Percentiles rank a stretch among this genome's conserved stretches.
Conservation (phyloP, 805 yeast genomes). For the Jamesozyma hellenica region DNA sequence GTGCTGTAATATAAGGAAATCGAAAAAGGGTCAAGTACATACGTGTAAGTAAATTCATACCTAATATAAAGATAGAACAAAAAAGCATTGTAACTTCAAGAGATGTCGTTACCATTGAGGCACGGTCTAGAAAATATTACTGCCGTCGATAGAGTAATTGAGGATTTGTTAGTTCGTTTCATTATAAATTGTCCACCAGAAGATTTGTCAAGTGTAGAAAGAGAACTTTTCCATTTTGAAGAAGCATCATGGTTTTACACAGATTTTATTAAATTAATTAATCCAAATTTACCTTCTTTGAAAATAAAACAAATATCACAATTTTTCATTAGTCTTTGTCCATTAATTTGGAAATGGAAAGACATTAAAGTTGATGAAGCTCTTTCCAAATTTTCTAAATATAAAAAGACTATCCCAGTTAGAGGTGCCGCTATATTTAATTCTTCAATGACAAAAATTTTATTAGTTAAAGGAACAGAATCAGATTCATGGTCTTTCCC, state of each 20-base stretch:
- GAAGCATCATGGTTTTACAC: conserved; percentile 98
- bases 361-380: conserved; percentile 70
- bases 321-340: conserved; percentile 56
- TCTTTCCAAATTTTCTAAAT: conserved; percentile 64
- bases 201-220: conserved; percentile 54
- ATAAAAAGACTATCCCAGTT: conserved; percentile 87
- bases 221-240: conserved; percentile 88
- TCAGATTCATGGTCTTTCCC: conserved; percentile 91
- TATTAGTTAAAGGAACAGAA: conserved; percentile 79
- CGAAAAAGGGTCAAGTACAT: too few species aligned
- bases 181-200: conserved; percentile 87
- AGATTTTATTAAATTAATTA: conserved; percentile 65
- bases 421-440: conserved; percentile 90
- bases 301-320: conserved; percentile 70
- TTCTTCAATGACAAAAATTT: conserved; percentile 51
- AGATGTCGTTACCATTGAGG: conserved; percentile 51
- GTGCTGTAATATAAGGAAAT: too few species aligned
- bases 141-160: conserved; percentile 62
- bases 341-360: conserved; percentile 68
- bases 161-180: conserved; percentile 82
- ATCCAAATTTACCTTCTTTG: conserved; percentile 66
- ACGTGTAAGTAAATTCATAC: too few species aligned
- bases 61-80: too few species aligned
- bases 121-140: conserved; percentile 46
- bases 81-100: neutral